phyloP scores from a whole-genome alignment of 192 early-diverging fungal species.

The Coemansia sp. region DNA sequence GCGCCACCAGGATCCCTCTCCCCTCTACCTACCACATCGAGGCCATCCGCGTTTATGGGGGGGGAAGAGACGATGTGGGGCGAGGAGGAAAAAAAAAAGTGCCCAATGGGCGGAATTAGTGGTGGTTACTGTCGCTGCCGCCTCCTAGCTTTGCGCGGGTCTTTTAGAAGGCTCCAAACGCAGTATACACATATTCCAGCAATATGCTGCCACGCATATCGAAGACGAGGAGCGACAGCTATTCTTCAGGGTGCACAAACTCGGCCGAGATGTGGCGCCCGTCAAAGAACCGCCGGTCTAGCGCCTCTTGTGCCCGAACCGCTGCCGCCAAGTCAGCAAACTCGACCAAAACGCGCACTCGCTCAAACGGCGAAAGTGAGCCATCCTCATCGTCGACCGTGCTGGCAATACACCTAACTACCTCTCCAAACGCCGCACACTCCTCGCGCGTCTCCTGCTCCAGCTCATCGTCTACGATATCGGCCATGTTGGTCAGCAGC shows the following conservation, averaged over 20 bases:
- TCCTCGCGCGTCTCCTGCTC: constrained; percentile 35
- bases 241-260: constrained; percentile 10
- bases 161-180: neutral
- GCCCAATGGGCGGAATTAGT: neutral
- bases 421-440: constrained; percentile 33
- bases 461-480: constrained; percentile 30
- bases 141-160: neutral
- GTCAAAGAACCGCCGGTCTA: constrained; percentile 43
- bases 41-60: neutral
- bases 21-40: neutral
- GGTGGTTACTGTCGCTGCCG: neutral
- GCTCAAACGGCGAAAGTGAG: constrained; percentile 12
- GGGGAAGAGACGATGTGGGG: neutral
- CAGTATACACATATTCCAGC: neutral
- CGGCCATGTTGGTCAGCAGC: constrained; percentile 40
- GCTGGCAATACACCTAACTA: constrained; percentile 15
- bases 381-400: constrained; percentile 4
- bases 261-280: constrained; percentile 36
- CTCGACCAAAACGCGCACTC: constrained; percentile 27
- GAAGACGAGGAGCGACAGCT: neutral
- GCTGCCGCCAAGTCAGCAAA: constrained; percentile 32
- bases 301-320: constrained; percentile 15
- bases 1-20: neutral
- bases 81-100: neutral
- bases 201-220: neutral